Conservation (phyloP, 1,284 basidiomycete species). For the Malassezia brasiliensis region DNA sequence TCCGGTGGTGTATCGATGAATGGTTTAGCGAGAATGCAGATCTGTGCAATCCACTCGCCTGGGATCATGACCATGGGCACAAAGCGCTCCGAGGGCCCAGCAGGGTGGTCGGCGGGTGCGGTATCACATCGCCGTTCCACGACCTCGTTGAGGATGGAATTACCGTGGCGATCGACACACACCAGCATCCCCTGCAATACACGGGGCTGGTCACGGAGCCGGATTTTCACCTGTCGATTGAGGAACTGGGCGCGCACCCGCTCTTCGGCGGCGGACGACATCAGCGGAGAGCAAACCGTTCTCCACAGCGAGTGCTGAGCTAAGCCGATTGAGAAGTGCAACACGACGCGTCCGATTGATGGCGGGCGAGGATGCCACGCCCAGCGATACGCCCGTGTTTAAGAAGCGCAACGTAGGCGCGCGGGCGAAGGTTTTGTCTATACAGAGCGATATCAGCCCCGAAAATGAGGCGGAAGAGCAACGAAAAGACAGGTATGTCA, state of each 20-base stretch:
- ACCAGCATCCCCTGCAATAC: conserved; percentile 7
- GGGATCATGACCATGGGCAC: conserved; percentile 16
- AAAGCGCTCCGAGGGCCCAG: conserved; percentile 1
- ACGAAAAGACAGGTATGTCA: not conserved
- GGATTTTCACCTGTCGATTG: not conserved
- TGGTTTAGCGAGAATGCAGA: not conserved
- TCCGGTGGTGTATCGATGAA: no score
- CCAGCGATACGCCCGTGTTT: not conserved
- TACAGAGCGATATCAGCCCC: no score
- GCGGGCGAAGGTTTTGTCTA: no score
- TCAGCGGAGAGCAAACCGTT: not conserved
- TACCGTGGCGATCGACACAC: conserved; percentile 8
- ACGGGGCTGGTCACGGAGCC: conserved; percentile 2
- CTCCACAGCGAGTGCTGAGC: not conserved
- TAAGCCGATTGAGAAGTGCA: not conserved
- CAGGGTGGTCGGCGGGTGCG: not conserved
- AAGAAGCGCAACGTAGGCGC: not conserved
- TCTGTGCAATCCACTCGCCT: not conserved
- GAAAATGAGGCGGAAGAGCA: no score
- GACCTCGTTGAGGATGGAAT: conserved; percentile 10
- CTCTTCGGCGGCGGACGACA: not conserved
- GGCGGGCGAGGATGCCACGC: not conserved
- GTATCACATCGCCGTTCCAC: not conserved
- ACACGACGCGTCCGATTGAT: not conserved
- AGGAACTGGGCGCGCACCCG: not conserved